Evolutionary conservation across 2,329 filamentous ascomycete genomes (phyloP).

Genomic region (Cordyceps pruinosa): DNA sequence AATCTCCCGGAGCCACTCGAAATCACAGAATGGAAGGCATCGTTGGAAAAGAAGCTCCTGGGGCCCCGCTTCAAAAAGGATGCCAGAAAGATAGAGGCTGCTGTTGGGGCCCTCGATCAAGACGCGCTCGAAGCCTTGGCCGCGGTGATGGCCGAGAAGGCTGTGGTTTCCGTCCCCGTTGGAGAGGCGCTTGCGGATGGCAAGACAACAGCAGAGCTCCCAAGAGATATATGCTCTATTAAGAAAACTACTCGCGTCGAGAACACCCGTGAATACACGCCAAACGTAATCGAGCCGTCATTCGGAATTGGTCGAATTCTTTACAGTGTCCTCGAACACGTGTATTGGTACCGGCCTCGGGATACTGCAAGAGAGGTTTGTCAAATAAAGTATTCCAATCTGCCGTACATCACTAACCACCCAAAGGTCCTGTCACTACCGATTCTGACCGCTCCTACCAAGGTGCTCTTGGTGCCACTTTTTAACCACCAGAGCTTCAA

Average conservation of each 20-base stretch:
- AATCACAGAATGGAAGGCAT: slow-evolving; percentile 56
- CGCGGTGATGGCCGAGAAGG: slow-evolving; percentile 12
- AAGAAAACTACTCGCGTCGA: slow-evolving; percentile 49
- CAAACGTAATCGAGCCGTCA: slow-evolving; percentile 88
- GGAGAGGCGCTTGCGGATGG: slow-evolving; percentile 14
- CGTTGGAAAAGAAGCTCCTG: slow-evolving; percentile 61
- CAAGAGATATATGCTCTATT: slow-evolving; percentile 14
- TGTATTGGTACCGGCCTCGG: slow-evolving; percentile 66
- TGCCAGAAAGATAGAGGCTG: slow-evolving; percentile 54
- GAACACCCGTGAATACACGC: slow-evolving; percentile 74
- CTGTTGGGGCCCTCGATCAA: slow-evolving; percentile 54
- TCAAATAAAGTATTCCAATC: not conserved
- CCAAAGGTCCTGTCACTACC: slow-evolving; percentile 35
- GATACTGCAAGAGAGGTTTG: slow-evolving; percentile 59
- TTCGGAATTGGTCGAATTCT: slow-evolving; percentile 67
- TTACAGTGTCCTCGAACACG: slow-evolving; percentile 65
- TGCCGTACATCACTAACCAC: not conserved
- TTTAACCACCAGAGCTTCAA: slow-evolving; percentile 68
- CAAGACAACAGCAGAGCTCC: slow-evolving; percentile 4
- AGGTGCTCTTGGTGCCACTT: slow-evolving; percentile 78
- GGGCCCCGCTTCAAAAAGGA: slow-evolving; percentile 63
- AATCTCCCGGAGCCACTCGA: slow-evolving; percentile 51
- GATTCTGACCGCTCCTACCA: slow-evolving; percentile 67
- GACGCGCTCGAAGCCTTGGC: slow-evolving; percentile 53
- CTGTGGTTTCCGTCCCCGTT: slow-evolving; percentile 11